A percentile compares a stretch with the other conserved stretches of the same genome.
Conservation (phyloP, 1,284 basidiomycete species). For the Ganoderma meredithae region DNA sequence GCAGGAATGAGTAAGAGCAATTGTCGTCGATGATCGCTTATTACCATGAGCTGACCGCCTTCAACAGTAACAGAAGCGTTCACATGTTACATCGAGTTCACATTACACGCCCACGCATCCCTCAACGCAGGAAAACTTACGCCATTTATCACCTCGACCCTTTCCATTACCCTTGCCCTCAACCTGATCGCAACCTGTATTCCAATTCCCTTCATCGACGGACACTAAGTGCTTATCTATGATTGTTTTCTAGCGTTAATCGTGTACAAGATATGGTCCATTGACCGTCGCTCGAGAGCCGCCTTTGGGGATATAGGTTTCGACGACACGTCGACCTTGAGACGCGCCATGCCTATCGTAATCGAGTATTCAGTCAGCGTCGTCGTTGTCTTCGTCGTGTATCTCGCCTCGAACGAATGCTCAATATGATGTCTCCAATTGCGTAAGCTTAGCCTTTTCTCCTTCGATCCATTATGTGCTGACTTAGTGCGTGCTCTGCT, state of each 20-base stretch:
- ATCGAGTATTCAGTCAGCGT: conserved; percentile 18
- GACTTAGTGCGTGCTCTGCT: too few species aligned
- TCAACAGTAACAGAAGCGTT: background rate
- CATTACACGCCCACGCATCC: background rate
- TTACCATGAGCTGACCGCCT: background rate
- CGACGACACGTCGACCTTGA: background rate
- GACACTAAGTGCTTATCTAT: conserved; percentile 36
- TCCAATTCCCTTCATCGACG: conserved; percentile 21
- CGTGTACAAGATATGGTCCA: conserved; percentile 46
- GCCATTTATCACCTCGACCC: background rate
- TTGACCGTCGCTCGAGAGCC: background rate
- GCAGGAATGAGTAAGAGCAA: background rate
- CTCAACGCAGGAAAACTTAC: background rate
- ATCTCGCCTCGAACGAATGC: conserved; percentile 13
- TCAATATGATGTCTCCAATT: background rate
- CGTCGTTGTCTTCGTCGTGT: background rate
- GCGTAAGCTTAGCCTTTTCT: background rate
- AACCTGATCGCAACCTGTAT: background rate
- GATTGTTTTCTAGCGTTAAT: conserved; percentile 40
- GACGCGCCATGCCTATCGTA: conserved; percentile 13
- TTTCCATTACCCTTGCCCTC: background rate
- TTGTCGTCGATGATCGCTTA: background rate
- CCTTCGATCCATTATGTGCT: too few species aligned
- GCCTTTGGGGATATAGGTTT: background rate
- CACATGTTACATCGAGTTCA: background rate